Evolutionary conservation across 345 rosid species (phyloP).

Genomic region (Corchorus olitorius): DNA sequence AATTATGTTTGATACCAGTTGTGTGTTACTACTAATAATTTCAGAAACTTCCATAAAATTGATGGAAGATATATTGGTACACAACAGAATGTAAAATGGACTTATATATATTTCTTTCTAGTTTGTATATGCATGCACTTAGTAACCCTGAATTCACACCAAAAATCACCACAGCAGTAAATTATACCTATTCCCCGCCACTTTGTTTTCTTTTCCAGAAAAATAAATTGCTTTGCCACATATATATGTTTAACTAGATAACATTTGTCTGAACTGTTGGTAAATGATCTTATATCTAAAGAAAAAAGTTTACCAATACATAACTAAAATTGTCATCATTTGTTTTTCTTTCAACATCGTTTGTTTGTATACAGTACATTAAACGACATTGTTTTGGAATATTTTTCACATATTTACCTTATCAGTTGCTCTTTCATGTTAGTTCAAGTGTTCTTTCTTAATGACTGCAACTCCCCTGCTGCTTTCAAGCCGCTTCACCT

Average conservation of each 20-base stretch:
- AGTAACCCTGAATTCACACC: background rate
- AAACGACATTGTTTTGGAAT: background rate
- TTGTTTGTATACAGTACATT: background rate
- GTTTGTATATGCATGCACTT: background rate
- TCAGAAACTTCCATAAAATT: slow-evolving; percentile 3
- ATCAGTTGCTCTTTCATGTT: background rate
- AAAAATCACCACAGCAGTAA: too few species aligned
- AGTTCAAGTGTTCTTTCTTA: slow-evolving; percentile 11
- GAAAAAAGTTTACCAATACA: too few species aligned
- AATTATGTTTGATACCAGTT: slow-evolving; percentile 1
- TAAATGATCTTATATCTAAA: background rate
- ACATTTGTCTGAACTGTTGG: too few species aligned
- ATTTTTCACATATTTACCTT: background rate
- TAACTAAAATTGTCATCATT: too few species aligned
- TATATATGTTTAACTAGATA: too few species aligned
- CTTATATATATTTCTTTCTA: background rate
- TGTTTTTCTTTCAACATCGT: background rate
- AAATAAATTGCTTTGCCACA: too few species aligned
- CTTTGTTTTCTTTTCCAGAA: too few species aligned
- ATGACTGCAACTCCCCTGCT: background rate
- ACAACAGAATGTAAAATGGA: slow-evolving; percentile 17
- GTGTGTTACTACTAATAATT: slow-evolving; percentile 2
- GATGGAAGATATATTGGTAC: background rate
- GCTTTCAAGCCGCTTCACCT: slow-evolving; percentile 31
- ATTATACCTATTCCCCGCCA: too few species aligned